Base-by-base conservation (phyloP, 345 rosid genomes). In the Xanthoceras sorbifolium region DNA sequence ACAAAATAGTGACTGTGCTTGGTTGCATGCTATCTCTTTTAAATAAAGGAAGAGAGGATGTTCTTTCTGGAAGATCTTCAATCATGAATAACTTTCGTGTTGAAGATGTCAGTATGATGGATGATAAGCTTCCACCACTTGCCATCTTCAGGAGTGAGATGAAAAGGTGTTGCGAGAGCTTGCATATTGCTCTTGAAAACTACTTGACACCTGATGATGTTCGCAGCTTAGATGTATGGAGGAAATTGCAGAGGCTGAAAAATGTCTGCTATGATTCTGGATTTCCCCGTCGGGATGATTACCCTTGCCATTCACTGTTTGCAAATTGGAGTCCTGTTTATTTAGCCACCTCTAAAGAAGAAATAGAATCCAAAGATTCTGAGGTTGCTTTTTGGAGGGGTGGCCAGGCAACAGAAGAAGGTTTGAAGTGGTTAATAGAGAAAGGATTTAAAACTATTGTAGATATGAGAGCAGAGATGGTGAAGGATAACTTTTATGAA, bases 81-180 rank as follows among this genome's bases (percentile, higher is more conserved):
- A 76, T 81, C 72, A 80, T 79, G 85, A 87, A 71, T 72, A 81
- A 87, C 20, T 93, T 87, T 79, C 85, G 70, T 40, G 77, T 26
- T 46, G 85, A 67, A 20, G 97, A 93, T 72, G 69, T 82, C 54
- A 85, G 89, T 73, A 76, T 79, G 79, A 86, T 82, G 75, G 97
- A 89, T 36, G 97, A 91, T 64, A 77, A 84, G 50, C 92, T 92
- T 75, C 99, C 99, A 28, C 99, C 99, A 0, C 98, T 95, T 46
- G 97, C 99, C 14, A 62, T 90, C 81, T 93, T 95, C 82, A 86
- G 98, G 82, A 79, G 89, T 77, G 99, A 93, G 86, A 93, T 95
- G 99, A 95, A 95, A 85, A 90, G 97, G 73, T 95, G 99, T 55
- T 89, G 97, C 20, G 99, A 95, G 85, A 92, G 97, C 84, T 86